Conservation (phyloP, 140 eudicot species). For the Anethum foeniculum region DNA sequence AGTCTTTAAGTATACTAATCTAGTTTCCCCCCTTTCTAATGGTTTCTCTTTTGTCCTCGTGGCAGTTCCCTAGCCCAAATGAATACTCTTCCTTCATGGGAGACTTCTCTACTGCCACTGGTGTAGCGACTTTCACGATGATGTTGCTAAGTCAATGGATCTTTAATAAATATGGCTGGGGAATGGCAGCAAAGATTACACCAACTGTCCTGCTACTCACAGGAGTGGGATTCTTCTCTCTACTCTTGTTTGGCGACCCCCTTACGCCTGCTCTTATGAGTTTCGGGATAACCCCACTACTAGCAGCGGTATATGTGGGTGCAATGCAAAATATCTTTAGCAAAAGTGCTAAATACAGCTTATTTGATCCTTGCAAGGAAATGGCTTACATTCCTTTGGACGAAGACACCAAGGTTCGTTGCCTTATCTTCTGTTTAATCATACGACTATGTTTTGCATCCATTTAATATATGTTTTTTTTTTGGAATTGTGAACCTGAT, state of each 20-base stretch:
- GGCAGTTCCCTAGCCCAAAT: slow-evolving; percentile 91
- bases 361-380: slow-evolving; percentile 98
- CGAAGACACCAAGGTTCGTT: slow-evolving; percentile 89
- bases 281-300: slow-evolving; percentile 86
- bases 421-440: not conserved
- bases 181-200: slow-evolving; percentile 89
- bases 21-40: not conserved
- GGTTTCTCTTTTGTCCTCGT: not conserved
- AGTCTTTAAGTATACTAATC: not conserved
- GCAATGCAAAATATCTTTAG: slow-evolving; percentile 96
- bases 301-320: slow-evolving; percentile 95
- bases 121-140: slow-evolving; percentile 88
- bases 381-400: slow-evolving; percentile 99
- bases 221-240: slow-evolving; percentile 89
- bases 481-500: not conserved
- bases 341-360: slow-evolving; percentile 95
- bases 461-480: not conserved
- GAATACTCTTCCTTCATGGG: slow-evolving; percentile 98
- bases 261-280: slow-evolving; percentile 64
- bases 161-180: slow-evolving; percentile 94
- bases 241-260: slow-evolving; percentile 77
- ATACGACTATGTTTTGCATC: not conserved
- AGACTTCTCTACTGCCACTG: slow-evolving; percentile 97
- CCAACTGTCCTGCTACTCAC: slow-evolving; percentile 82
- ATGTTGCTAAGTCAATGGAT: slow-evolving; percentile 90